These are phyloP conservation scores for Backusella psychrophila DNA, from an alignment of 192 early-diverging fungal species.

Conservation along the genomic window DNA sequence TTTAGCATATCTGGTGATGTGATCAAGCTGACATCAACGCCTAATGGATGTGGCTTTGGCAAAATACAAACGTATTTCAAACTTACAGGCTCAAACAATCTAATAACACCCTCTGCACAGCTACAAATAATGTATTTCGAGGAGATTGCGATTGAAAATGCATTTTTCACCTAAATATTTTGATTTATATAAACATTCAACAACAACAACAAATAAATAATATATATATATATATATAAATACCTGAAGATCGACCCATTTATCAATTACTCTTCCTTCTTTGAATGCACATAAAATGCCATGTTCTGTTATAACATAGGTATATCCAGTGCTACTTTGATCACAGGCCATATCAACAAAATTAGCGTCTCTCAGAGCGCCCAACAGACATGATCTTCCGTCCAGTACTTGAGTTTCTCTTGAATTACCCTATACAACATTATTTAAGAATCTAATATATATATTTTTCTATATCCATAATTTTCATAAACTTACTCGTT, in stretches of 20 bases:
- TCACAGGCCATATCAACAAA: constrained; percentile 70
- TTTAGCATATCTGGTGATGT: constrained; percentile 25
- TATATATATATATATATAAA: neutral
- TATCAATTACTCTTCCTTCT: constrained; percentile 62
- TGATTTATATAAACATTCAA: neutral
- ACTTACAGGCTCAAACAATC: constrained; percentile 70
- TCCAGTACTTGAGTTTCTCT: constrained; percentile 57
- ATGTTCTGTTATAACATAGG: constrained; percentile 66
- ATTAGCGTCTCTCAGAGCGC: constrained; percentile 62
- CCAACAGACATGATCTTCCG: constrained; percentile 64
- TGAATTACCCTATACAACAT: neutral
- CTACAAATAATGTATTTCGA: constrained; percentile 66
- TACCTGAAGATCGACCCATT: constrained; percentile 81
- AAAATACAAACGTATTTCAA: constrained; percentile 67
- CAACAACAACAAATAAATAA: neutral
- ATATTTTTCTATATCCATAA: too few species aligned
- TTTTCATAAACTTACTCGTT: constrained; percentile 12
- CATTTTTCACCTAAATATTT: constrained; percentile 50
- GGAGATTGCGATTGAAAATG: constrained; percentile 59
- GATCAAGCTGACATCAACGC: constrained; percentile 44
- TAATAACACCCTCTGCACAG: constrained; percentile 66
- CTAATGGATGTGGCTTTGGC: constrained; percentile 69
- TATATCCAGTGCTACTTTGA: constrained; percentile 31
- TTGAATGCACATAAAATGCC: constrained; percentile 69
- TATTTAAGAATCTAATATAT: neutral